Base-by-base conservation (phyloP, 1,139 yeast genomes). In the Blastobotrys capitulatus region DNA sequence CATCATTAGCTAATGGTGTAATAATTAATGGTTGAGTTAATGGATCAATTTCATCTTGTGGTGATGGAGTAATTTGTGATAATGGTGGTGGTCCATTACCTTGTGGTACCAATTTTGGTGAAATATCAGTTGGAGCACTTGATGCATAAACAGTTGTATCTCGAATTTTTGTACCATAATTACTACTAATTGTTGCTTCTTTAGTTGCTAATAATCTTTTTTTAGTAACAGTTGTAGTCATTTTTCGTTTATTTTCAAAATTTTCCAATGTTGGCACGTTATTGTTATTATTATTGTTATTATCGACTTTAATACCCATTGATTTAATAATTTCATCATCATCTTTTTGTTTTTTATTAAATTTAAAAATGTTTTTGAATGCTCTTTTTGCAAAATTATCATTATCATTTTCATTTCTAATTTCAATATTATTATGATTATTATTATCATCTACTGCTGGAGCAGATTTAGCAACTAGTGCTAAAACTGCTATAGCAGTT, bases 111-210 rank as follows among this genome's bases (percentile, higher is more conserved):
- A 29, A 12, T 29, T 13, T 4, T 12, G 32, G 32, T 12, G 32
- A 12, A 5, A 29, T 12, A 38, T 47, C 34, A 16, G 48, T 47
- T n/a, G 62, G 62, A 2, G 62, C 55, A 32, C 48, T 50, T 31
- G 51, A 53, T 9, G 59, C 51, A 61, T 62, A 59, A 62, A 12
- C 62, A 58, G 1, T 56, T 58, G 54, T 53, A 25, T 60, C 32
- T 29, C 32, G 12, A 10, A 29, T 13, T 29, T 9, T 26, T n/a
- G n/a, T n/a, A n/a, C n/a, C n/a, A n/a, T n/a, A n/a, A n/a, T n/a
- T n/a, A n/a, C n/a, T n/a, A n/a, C n/a, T n/a, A n/a, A n/a, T n/a
- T n/a, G n/a, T n/a, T n/a, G n/a, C n/a, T n/a, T n/a, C n/a, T n/a
- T n/a, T 22, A 13, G 32, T 5, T 22, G 4, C 25, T 22, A 5